Conservation (phyloP, 257 asterid genomes). For the Solanum rostratum region DNA sequence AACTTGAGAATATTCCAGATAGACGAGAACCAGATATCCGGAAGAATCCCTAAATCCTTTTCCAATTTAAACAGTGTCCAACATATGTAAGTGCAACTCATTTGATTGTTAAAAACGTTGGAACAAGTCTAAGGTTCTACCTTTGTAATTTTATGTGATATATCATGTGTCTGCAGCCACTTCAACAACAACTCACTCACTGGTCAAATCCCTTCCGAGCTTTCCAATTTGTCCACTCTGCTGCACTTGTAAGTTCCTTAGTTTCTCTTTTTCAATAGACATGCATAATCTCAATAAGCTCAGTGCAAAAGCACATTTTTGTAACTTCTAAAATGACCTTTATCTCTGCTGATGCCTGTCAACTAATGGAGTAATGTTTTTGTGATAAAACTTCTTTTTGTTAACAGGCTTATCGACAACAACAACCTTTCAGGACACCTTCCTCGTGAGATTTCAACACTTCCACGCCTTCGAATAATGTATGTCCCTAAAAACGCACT, state of each 20-base stretch:
- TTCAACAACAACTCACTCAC: conserved; percentile 40
- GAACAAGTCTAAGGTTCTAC: background rate
- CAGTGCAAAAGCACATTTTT: too few species aligned
- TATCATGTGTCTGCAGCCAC: conserved; percentile 26
- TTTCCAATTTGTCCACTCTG: conserved; percentile 20
- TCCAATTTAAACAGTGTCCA: conserved; percentile 19
- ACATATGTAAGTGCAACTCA: conserved; percentile 22
- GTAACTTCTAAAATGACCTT: background rate
- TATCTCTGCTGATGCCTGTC: background rate
- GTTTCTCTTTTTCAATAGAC: background rate
- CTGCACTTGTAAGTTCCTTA: conserved; percentile 29
- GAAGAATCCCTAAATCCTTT: conserved; percentile 29
- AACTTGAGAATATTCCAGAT: conserved; percentile 30
- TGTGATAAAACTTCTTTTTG: background rate
- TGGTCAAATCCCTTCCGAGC: conserved; percentile 33
- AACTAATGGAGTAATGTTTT: background rate
- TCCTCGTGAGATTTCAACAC: conserved; percentile 23
- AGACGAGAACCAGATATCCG: conserved; percentile 34
- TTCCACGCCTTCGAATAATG: conserved; percentile 22
- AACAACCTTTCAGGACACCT: conserved; percentile 61
- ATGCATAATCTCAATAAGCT: background rate
- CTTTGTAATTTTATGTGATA: background rate
- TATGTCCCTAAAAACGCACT: conserved; percentile 7
- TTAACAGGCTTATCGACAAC: conserved; percentile 38
- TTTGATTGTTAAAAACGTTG: background rate